These are phyloP conservation scores for Nemania sp. DNA, from an alignment of 2,329 filamentous ascomycete species.

Conservation along the genomic window DNA sequence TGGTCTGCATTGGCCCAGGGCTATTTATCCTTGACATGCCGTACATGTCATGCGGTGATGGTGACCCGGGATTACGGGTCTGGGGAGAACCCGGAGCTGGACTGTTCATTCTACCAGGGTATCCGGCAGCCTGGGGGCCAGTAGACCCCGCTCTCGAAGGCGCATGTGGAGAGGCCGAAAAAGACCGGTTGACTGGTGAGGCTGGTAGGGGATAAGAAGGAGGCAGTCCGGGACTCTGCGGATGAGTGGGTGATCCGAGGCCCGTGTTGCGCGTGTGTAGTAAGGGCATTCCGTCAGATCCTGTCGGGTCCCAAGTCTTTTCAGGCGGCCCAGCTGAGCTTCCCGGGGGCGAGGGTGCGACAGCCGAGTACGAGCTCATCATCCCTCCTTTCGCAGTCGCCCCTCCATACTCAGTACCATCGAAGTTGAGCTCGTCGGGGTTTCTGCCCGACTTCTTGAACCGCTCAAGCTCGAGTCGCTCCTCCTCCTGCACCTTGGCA, in stretches of 20 bases:
- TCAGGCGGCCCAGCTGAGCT: constrained; percentile 28
- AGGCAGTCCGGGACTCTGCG: constrained; percentile 33
- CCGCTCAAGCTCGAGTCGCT: constrained; percentile 56
- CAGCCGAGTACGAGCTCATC: constrained; percentile 23
- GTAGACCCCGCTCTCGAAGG: constrained; percentile 38
- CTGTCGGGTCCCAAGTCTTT: constrained; percentile 29
- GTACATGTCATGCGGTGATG: constrained; percentile 28
- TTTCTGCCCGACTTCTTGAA: constrained; percentile 54
- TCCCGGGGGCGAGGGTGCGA: constrained; percentile 29
- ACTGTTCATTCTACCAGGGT: constrained; percentile 32
- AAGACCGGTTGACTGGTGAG: constrained; percentile 37
- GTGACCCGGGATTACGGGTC: constrained; percentile 22
- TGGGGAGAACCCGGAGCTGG: constrained; percentile 27
- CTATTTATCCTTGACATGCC: constrained; percentile 29
- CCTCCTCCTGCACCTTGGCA: constrained; percentile 49
- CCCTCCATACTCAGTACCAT: constrained; percentile 22
- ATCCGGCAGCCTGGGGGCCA: constrained; percentile 30
- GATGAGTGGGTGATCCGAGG: constrained; percentile 26
- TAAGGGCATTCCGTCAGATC: constrained; percentile 22
- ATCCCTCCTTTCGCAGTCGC: constrained; percentile 24
- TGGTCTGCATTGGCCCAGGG: constrained; percentile 23
- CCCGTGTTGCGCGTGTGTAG: constrained; percentile 26
- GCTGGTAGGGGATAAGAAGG: constrained; percentile 28
- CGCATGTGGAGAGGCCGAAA: constrained; percentile 34
- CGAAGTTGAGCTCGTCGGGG: constrained; percentile 45